Evolutionary conservation across 2,329 filamentous ascomycete genomes (phyloP).

Genomic region (Purpureocillium takamizusanense): DNA sequence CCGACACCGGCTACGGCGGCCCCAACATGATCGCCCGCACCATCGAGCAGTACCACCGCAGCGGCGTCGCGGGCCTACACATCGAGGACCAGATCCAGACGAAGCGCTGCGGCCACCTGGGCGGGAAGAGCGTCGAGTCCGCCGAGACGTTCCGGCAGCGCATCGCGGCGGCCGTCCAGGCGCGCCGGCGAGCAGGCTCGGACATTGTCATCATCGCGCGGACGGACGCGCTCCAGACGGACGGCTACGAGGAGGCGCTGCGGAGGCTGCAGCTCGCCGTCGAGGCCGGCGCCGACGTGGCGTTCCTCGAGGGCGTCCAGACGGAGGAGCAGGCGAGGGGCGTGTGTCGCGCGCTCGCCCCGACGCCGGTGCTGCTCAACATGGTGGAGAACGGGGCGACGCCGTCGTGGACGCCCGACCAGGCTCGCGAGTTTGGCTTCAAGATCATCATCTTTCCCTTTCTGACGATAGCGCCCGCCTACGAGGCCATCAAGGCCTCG

Average conservation of each 20-base stretch:
- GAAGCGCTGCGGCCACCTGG: conserved; percentile 58
- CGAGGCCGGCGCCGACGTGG: conserved; percentile 48
- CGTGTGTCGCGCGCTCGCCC: conserved; percentile 36
- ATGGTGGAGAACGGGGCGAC: conserved; percentile 48
- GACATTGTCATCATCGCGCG: conserved; percentile 58
- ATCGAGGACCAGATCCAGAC: conserved; percentile 55
- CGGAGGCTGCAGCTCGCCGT: conserved; percentile 38
- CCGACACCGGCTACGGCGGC: conserved; percentile 49
- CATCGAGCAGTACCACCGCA: conserved; percentile 39
- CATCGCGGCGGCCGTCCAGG: conserved; percentile 44
- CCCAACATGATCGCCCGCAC: conserved; percentile 44
- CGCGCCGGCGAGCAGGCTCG: conserved; percentile 33
- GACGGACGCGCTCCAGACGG: conserved; percentile 49
- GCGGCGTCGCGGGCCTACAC: conserved; percentile 50
- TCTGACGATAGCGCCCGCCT: conserved; percentile 36
- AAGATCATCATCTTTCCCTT: conserved; percentile 50
- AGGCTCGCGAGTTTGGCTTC: conserved; percentile 48
- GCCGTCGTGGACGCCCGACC: conserved; percentile 39
- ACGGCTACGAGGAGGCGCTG: conserved; percentile 49
- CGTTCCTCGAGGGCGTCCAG: conserved; percentile 50
- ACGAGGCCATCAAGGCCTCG: conserved; percentile 29
- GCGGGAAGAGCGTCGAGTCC: conserved; percentile 50
- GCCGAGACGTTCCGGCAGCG: conserved; percentile 41
- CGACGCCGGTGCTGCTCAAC: conserved; percentile 45
- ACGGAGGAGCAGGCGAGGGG: conserved; percentile 37